Evolutionary conservation across 2,329 filamentous ascomycete genomes (phyloP).

Genomic region (Sarocladium strictum): DNA sequence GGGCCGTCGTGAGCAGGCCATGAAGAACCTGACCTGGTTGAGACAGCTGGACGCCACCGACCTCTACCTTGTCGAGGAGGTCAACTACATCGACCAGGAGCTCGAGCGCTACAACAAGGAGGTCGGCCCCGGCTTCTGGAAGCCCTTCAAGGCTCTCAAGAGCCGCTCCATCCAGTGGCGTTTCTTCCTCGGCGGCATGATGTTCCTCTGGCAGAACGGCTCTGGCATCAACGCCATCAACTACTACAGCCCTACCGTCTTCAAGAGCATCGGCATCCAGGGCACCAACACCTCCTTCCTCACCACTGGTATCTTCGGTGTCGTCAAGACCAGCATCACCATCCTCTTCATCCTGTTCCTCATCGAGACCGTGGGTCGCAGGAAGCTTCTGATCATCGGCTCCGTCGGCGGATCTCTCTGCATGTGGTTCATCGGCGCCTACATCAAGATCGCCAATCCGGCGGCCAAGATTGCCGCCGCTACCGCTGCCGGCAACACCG

Average conservation of each 20-base stretch:
- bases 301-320: constrained; percentile 62
- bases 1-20: constrained; percentile 53
- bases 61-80: constrained; percentile 68
- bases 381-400: constrained; percentile 53
- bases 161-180: constrained; percentile 59
- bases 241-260: constrained; percentile 52
- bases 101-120: constrained; percentile 57
- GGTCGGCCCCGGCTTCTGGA: constrained; percentile 71
- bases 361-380: constrained; percentile 44
- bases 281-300: constrained; percentile 37
- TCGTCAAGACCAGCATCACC: constrained; percentile 59
- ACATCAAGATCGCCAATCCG: constrained; percentile 40
- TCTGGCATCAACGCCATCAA: constrained; percentile 73
- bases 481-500: background rate
- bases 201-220: constrained; percentile 74
- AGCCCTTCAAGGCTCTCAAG: constrained; percentile 56
- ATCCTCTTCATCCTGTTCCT: constrained; percentile 59
- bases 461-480: constrained; percentile 20
- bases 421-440: constrained; percentile 55
- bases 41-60: constrained; percentile 50
- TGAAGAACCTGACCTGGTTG: constrained; percentile 58
- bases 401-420: constrained; percentile 51
- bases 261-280: constrained; percentile 31
- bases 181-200: constrained; percentile 65
- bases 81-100: constrained; percentile 63